Evolutionary conservation across 208 protist genomes (phyloP).

Genomic region (Crithidia expoeki): DNA sequence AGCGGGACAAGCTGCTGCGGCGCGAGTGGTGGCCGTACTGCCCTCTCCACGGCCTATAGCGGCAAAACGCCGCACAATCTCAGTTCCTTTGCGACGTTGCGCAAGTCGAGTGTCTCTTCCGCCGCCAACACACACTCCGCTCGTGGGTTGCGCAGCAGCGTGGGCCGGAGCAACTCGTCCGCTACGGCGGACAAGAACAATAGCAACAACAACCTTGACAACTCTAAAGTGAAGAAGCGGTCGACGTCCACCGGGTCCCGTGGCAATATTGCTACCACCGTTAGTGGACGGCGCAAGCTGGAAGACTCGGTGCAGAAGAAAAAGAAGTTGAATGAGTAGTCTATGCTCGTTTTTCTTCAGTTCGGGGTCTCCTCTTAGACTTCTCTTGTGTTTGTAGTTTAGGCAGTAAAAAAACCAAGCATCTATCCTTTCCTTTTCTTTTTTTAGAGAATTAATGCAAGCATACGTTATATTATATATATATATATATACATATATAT

Average conservation of each 20-base stretch:
- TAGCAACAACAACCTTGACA: not conserved
- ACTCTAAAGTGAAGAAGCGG: conserved; percentile 15
- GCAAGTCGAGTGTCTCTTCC: conserved; percentile 20
- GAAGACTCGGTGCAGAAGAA: not conserved
- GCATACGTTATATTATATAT: too few relatives aligned
- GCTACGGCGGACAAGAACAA: conserved; percentile 4
- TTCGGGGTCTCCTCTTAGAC: too few relatives aligned
- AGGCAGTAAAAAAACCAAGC: too few relatives aligned
- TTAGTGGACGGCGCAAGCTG: not conserved
- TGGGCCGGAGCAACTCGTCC: not conserved
- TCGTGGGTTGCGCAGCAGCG: conserved; percentile 9
- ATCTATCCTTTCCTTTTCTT: not conserved
- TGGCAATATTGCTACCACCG: not conserved
- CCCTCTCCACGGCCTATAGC: conserved; percentile 13
- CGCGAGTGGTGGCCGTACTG: conserved; percentile 1
- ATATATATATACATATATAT: too few relatives aligned
- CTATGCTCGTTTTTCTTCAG: not conserved
- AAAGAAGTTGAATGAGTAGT: conserved; percentile 1
- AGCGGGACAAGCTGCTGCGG: not conserved
- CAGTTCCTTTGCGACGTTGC: conserved; percentile 15
- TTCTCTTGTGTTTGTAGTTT: too few relatives aligned
- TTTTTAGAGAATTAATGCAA: not conserved
- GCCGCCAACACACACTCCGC: conserved; percentile 4
- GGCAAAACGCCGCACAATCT: conserved; percentile 10
- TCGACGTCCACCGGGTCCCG: conserved; percentile 6